These are phyloP conservation scores for Dryadomyces quercus-mongolicae DNA, from an alignment of 2,329 filamentous ascomycete species.

Conservation along the genomic window DNA sequence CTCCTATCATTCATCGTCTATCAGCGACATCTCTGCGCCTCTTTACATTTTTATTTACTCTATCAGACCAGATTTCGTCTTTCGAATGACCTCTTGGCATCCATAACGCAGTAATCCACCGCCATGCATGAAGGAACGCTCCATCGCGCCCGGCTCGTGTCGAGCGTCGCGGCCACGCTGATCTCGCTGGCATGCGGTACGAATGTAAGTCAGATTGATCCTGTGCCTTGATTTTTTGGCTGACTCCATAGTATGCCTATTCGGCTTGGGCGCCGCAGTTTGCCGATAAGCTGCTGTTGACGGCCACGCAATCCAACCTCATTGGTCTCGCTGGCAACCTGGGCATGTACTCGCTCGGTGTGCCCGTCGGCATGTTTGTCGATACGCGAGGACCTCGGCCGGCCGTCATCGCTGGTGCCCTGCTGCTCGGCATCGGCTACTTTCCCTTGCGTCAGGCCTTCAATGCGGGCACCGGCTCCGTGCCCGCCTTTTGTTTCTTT, in stretches of 20 bases:
- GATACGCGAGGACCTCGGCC: conserved; percentile 71
- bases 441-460: conserved; percentile 75
- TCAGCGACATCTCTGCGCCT: too few species aligned
- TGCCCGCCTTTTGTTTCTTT: conserved; percentile 61
- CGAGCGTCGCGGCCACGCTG: conserved; percentile 72
- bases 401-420: conserved; percentile 61
- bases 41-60: too few species aligned
- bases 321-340: conserved; percentile 79
- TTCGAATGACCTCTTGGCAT: neutral
- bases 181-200: conserved; percentile 87
- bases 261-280: conserved; percentile 97
- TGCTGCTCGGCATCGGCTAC: conserved; percentile 68
- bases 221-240: neutral
- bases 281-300: conserved; percentile 71
- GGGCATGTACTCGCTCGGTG: conserved; percentile 86
- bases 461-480: conserved; percentile 49
- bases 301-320: conserved; percentile 85
- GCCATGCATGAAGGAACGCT: conserved; percentile 10
- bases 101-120: neutral
- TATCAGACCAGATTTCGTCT: too few species aligned
- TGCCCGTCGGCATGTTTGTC: conserved; percentile 79
- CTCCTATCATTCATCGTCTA: too few species aligned
- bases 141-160: conserved; percentile 54
- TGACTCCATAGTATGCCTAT: conserved; percentile 68
- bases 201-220: conserved; percentile 48